A percentile compares a stretch with the other conserved stretches of the same genome.
Evolutionary conservation across 352 stramenopile genomes (phyloP).

Genomic region (Phytophthora agathidicida): DNA sequence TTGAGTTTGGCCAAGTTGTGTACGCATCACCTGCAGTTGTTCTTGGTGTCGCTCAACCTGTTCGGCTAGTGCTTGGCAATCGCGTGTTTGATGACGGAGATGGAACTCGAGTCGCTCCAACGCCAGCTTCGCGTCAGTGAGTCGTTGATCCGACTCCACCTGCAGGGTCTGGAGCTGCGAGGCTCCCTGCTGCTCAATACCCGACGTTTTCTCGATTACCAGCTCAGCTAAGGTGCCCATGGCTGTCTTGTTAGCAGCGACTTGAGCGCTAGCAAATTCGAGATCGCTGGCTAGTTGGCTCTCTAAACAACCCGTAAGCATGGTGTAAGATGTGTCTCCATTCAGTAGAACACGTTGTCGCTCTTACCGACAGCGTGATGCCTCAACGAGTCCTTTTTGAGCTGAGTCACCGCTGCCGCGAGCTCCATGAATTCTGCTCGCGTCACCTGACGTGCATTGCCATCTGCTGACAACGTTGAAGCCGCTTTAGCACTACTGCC

Average conservation of each 20-base stretch:
- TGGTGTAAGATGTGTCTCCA: too few species aligned
- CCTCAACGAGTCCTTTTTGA: conserved; percentile 52
- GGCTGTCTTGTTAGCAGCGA: conserved; percentile 49
- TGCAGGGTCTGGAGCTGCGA: conserved; percentile 52
- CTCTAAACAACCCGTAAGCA: conserved; percentile 26
- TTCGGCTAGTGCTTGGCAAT: conserved; percentile 54
- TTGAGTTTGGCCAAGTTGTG: conserved; percentile 53
- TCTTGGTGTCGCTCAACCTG: conserved; percentile 58
- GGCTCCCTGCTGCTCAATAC: conserved; percentile 42
- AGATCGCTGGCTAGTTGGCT: conserved; percentile 55
- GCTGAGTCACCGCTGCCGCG: conserved; percentile 40
- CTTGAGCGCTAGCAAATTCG: conserved; percentile 50
- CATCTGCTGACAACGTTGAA: conserved; percentile 39
- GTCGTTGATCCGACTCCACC: conserved; percentile 49
- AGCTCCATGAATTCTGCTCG: conserved; percentile 69
- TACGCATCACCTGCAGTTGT: conserved; percentile 38
- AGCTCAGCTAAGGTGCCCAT: conserved; percentile 53
- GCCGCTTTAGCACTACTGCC: conserved; percentile 1
- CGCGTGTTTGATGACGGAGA: conserved; percentile 64
- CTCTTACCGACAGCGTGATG: conserved; percentile 48
- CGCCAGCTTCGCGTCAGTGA: conserved; percentile 51
- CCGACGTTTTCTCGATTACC: conserved; percentile 51
- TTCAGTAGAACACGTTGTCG: too few species aligned
- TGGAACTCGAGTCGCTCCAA: conserved; percentile 73
- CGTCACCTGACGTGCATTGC: conserved; percentile 54